phyloP scores from a whole-genome alignment of 2,329 filamentous ascomycete genomes.

The Orbilia quercus region DNA sequence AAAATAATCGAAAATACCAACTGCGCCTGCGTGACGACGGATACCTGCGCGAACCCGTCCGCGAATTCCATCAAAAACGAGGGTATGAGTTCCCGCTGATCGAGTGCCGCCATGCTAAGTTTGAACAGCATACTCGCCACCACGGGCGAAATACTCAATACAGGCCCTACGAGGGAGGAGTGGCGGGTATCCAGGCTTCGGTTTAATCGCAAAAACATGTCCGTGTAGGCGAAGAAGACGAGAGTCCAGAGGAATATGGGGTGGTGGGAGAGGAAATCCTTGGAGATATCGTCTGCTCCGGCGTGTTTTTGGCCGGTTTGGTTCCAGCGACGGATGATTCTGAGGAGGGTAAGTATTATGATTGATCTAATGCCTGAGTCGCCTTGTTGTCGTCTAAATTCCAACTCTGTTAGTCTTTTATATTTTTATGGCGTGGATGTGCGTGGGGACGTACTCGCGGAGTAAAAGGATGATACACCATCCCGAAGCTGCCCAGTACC shows the following conservation, averaged over 20 bases:
- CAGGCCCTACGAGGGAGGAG: conserved; percentile 64
- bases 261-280: conserved; percentile 73
- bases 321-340: conserved; percentile 84
- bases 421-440: not conserved
- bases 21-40: conserved; percentile 67
- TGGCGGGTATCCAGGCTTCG: conserved; percentile 65
- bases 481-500: conserved; percentile 87
- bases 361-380: conserved; percentile 60
- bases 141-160: conserved; percentile 64
- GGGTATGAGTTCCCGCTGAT: conserved; percentile 82
- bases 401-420: conserved; percentile 52
- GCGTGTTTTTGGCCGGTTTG: conserved; percentile 97
- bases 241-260: conserved; percentile 78
- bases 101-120: conserved; percentile 84
- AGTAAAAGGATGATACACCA: conserved; percentile 73
- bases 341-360: conserved; percentile 71
- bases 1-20: conserved; percentile 44
- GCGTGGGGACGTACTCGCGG: conserved; percentile 62
- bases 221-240: conserved; percentile 75
- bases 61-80: conserved; percentile 63
- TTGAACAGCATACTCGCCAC: conserved; percentile 82
- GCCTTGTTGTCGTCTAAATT: conserved; percentile 55
- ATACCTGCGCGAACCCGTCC: conserved; percentile 62
- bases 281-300: conserved; percentile 87
- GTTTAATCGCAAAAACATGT: conserved; percentile 67